Conservation (phyloP, 31 red algal genomes). For the Odonthalia washingtoniensis region DNA sequence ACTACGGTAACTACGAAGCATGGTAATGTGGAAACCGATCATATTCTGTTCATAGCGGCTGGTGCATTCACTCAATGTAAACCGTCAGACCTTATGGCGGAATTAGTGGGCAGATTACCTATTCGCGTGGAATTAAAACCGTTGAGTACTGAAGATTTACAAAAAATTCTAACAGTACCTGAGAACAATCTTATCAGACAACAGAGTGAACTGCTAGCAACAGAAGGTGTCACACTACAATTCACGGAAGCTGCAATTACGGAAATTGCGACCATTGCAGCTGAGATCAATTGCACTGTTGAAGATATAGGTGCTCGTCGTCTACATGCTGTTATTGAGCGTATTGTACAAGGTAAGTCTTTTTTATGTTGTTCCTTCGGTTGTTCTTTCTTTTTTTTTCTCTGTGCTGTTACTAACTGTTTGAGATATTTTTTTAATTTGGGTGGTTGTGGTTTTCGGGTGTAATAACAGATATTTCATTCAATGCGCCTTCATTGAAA, state of each 20-base stretch:
- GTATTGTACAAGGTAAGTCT: slow-evolving; percentile 76
- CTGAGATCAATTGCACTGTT: slow-evolving; percentile 81
- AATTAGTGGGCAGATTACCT: slow-evolving; percentile 90
- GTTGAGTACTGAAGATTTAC: slow-evolving; percentile 71
- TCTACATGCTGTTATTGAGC: slow-evolving; percentile 89
- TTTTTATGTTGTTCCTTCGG: no score
- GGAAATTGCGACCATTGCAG: slow-evolving; percentile 87
- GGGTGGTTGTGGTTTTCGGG: no score
- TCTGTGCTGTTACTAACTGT: no score
- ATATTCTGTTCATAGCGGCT: slow-evolving; percentile 91
- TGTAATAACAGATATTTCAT: slow-evolving; percentile 85
- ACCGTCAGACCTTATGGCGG: slow-evolving; percentile 92
- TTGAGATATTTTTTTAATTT: no score
- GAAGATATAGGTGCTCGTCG: slow-evolving; percentile 94
- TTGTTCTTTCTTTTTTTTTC: no score
- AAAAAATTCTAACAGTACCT: slow-evolving; percentile 84
- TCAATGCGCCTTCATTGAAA: slow-evolving; percentile 81
- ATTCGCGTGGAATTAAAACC: slow-evolving; percentile 88
- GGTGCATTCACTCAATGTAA: slow-evolving; percentile 90
- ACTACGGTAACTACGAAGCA: slow-evolving; percentile 88
- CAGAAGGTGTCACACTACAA: slow-evolving; percentile 84
- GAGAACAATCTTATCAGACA: slow-evolving; percentile 83
- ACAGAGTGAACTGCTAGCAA: slow-evolving; percentile 78
- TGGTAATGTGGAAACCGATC: slow-evolving; percentile 90
- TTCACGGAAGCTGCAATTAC: slow-evolving; percentile 71